A percentile compares a stretch with the other conserved stretches of the same genome.
These are phyloP conservation scores for Gloeopeniophorella convolvens DNA, from an alignment of 768 basidiomycete genomes.

Conservation along the genomic window DNA sequence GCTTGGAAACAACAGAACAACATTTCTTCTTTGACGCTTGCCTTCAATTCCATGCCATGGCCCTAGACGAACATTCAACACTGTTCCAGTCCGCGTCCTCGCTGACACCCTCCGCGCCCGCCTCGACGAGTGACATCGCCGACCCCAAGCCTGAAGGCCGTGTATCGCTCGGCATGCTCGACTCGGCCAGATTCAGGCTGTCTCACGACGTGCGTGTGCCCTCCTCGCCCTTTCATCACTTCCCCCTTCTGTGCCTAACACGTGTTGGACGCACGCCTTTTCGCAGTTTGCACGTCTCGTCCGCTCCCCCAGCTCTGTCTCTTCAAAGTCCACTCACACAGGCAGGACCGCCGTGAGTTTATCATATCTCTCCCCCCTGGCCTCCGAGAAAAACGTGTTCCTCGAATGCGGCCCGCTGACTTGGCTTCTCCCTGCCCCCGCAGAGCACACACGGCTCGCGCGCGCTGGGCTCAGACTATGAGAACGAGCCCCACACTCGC, in stretches of 20 bases:
- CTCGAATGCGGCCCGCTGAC: conserved; percentile 2
- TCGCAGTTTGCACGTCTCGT: conserved; percentile 22
- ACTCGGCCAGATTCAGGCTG: conserved; percentile 30
- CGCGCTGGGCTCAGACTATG: conserved; percentile 20
- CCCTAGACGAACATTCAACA: too few relatives aligned
- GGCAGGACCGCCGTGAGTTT: conserved; percentile 16
- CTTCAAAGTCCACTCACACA: conserved; percentile 17
- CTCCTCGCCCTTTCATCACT: conserved; percentile 18
- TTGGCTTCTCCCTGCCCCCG: not conserved
- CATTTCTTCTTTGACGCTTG: too few relatives aligned
- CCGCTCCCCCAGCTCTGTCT: conserved; percentile 18
- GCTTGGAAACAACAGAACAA: too few relatives aligned
- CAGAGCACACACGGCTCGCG: conserved; percentile 23
- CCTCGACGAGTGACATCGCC: not conserved
- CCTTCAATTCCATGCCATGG: too few relatives aligned
- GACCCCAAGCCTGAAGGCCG: conserved; percentile 21
- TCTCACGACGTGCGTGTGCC: conserved; percentile 30
- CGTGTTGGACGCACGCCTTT: conserved; percentile 27
- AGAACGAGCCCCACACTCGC: conserved; percentile 15
- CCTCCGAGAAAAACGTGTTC: conserved; percentile 11
- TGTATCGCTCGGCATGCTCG: conserved; percentile 28
- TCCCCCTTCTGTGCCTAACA: conserved; percentile 30
- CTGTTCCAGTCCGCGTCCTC: conserved; percentile 18
- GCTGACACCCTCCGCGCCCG: conserved; percentile 22
- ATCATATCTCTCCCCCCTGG: conserved; percentile 1